Conservation (phyloP, 306 rosid species). For the Carpinus viminea region DNA sequence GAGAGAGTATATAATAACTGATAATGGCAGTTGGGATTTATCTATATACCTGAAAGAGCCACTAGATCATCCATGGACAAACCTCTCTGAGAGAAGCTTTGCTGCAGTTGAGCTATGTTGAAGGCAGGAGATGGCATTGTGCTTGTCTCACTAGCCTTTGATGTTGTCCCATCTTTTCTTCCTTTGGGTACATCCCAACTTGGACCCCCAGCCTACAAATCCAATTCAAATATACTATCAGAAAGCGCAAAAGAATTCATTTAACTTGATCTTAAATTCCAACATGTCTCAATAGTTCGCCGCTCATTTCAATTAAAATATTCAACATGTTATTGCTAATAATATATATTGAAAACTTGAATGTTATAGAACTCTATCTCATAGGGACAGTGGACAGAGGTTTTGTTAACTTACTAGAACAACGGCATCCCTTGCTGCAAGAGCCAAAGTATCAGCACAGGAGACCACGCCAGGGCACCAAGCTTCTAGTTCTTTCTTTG, state of each 20-base stretch:
- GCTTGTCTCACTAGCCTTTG: conserved; percentile 71
- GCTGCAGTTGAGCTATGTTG: conserved; percentile 58
- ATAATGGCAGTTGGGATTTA: too few species aligned
- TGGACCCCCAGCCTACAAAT: conserved; percentile 82
- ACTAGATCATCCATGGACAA: conserved; percentile 52
- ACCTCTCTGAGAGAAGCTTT: conserved; percentile 52
- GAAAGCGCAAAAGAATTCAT: background rate
- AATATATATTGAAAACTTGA: too few species aligned
- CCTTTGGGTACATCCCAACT: conserved; percentile 68
- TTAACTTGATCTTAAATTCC: too few species aligned
- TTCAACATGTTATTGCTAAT: too few species aligned
- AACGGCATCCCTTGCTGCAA: conserved; percentile 60
- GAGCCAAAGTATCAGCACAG: conserved; percentile 55
- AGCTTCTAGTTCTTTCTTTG: conserved; percentile 50
- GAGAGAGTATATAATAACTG: background rate
- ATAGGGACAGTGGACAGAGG: too few species aligned
- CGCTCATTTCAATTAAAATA: too few species aligned
- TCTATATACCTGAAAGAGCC: conserved; percentile 52
- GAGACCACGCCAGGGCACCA: conserved; percentile 60
- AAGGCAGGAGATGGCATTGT: conserved; percentile 76
- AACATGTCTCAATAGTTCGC: too few species aligned
- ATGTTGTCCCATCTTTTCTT: conserved; percentile 68
- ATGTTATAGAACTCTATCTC: background rate
- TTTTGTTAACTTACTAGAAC: conserved; percentile 31
- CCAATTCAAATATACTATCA: conserved; percentile 11